Base-by-base conservation (phyloP, 768 basidiomycete genomes). In the Pulveroboletus sp. region DNA sequence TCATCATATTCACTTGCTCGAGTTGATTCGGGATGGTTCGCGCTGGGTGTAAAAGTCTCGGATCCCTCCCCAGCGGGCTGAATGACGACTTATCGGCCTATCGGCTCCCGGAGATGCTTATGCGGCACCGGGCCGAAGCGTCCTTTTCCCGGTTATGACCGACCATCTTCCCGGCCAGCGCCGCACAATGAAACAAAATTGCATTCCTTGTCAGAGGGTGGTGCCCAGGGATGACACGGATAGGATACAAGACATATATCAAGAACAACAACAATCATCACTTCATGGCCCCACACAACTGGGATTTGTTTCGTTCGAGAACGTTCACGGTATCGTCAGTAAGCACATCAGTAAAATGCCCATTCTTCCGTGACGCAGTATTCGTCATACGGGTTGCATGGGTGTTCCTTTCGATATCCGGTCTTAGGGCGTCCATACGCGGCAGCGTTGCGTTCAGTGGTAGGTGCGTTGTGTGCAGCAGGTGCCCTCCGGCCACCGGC, bases 341-440 rank as follows among this genome's bases (percentile, higher is more conserved):
- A 41, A 42, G 17, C n/a, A 17, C 41, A 43, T 69, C 47, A 68
- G 34, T 68, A 80, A 62, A 74, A 81, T 14, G 71, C 76, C 74
- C 78, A 86, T 63, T 87, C 85, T 56, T 89, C 87, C 11, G 83
- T 77, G 24, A 87, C 73, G 60, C 87, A 89, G 56, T 85, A 82
- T 30, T 73, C 70, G 51, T 81, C 82, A 53, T 82, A 79, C 37
- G 71, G 71, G 47, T 71, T 70, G 66, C 87, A 88, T 2, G 80
- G 78, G 54, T 75, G 74, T 29, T 80, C 78, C 57, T 53, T 68
- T 20, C 64, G 60, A 53, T 62, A 68, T 64, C 70, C 58, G 12
- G 60, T 67, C 52, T 51, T 67, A 34, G 56, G 61, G 13, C 57
- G 66, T 43, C 60, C 65, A 39, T 60, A 62, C 17, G 64, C 60